Evolutionary conservation across 495 filamentous ascomycete species (phyloP).

Genomic region (Cryomyces antarcticus): DNA sequence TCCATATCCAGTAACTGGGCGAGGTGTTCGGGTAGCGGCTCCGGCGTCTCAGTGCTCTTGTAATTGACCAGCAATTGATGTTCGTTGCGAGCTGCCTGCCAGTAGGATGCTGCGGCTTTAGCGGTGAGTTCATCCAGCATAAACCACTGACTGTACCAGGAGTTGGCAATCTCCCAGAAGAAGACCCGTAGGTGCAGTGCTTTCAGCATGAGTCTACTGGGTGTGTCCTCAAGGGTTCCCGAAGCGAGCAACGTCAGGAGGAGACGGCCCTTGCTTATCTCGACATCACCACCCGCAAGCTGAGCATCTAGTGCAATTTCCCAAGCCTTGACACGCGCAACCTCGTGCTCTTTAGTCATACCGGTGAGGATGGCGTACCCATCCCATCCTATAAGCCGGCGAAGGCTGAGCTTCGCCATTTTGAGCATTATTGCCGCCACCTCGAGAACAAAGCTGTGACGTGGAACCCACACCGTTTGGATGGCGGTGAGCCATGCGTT

Average conservation of each 20-base stretch:
- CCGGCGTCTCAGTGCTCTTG: slow-evolving; percentile 24
- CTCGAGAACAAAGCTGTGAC: slow-evolving; percentile 68
- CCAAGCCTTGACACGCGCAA: slow-evolving; percentile 79
- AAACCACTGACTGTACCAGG: slow-evolving; percentile 36
- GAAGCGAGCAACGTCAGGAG: slow-evolving; percentile 77
- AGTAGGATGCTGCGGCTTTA: slow-evolving; percentile 50
- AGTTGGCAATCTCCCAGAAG: slow-evolving; percentile 54
- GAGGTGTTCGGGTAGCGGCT: slow-evolving; percentile 59
- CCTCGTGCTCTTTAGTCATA: slow-evolving; percentile 67
- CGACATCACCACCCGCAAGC: slow-evolving; percentile 77
- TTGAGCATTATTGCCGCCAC: slow-evolving; percentile 62
- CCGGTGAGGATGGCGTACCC: slow-evolving; percentile 61
- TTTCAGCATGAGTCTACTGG: slow-evolving; percentile 74
- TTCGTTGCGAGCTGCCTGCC: slow-evolving; percentile 55
- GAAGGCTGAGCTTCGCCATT: slow-evolving; percentile 58
- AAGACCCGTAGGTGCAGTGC: slow-evolving; percentile 78
- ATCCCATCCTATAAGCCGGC: slow-evolving; percentile 55
- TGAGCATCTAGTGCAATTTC: slow-evolving; percentile 87
- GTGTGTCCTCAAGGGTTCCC: slow-evolving; percentile 68
- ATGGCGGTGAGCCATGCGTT: slow-evolving; percentile 90
- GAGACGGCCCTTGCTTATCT: slow-evolving; percentile 73
- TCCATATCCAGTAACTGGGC: slow-evolving; percentile 51
- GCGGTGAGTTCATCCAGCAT: slow-evolving; percentile 44
- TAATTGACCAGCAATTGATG: slow-evolving; percentile 19
- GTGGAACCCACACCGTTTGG: slow-evolving; percentile 85